Evolutionary conservation across 352 stramenopile species (phyloP).

Genomic region (Phytophthora megakarya): DNA sequence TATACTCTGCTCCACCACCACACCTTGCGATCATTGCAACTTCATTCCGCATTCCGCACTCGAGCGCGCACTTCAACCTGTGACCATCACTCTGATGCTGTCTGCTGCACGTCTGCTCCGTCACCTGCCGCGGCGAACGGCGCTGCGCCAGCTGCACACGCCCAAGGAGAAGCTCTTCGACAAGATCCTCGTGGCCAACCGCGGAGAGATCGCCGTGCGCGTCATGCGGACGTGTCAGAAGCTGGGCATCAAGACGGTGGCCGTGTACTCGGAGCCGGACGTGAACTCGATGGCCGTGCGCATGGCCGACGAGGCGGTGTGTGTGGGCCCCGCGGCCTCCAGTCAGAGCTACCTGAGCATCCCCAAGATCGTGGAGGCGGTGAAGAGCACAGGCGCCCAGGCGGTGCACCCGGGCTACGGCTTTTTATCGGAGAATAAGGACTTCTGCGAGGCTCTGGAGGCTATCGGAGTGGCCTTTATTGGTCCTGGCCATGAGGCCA

Average conservation of each 20-base stretch:
- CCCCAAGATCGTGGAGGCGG: slow-evolving; percentile 88
- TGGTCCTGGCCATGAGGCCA: slow-evolving; percentile 85
- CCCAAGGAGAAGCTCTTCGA: slow-evolving; percentile 77
- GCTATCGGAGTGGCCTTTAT: slow-evolving; percentile 88
- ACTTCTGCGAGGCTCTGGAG: slow-evolving; percentile 85
- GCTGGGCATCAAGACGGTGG: slow-evolving; percentile 94
- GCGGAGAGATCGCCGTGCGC: slow-evolving; percentile 94
- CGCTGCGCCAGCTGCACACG: slow-evolving; percentile 13
- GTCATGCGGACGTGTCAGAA: slow-evolving; percentile 91
- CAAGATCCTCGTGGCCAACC: slow-evolving; percentile 94
- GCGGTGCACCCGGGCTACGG: slow-evolving; percentile 95
- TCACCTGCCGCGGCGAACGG: slow-evolving; percentile 5
- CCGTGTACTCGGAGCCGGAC: slow-evolving; percentile 94
- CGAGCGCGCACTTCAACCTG: slow-evolving; percentile 22
- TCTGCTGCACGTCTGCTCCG: slow-evolving; percentile 30
- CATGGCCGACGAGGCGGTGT: slow-evolving; percentile 84
- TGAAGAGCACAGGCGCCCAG: slow-evolving; percentile 88
- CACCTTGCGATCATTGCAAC: neutral
- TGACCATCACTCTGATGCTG: slow-evolving; percentile 39
- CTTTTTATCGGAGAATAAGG: slow-evolving; percentile 95
- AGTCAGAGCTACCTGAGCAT: slow-evolving; percentile 92
- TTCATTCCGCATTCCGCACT: slow-evolving; percentile 27
- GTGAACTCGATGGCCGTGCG: slow-evolving; percentile 81
- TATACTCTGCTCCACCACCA: slow-evolving; percentile 6
- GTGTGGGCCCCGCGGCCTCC: slow-evolving; percentile 74